phyloP scores from a whole-genome alignment of 257 asterid genomes.

The Nicotiana noctiflora region DNA sequence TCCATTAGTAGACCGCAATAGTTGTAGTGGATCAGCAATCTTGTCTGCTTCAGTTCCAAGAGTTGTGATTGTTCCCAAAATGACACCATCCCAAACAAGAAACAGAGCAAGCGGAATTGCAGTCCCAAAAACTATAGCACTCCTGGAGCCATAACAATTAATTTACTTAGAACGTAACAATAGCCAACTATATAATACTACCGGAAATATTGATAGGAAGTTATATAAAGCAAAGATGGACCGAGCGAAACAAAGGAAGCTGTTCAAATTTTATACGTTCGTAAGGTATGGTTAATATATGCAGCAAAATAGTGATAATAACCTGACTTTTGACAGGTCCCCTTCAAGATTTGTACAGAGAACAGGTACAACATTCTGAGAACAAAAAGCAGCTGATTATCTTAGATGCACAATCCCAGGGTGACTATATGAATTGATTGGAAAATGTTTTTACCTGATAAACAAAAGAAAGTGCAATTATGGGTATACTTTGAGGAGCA shows the following conservation, averaged over 20 bases:
- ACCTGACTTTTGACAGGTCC: constrained; percentile 81
- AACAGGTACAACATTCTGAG: constrained; percentile 95
- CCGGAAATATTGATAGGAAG: background rate
- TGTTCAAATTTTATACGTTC: background rate
- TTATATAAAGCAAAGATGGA: background rate
- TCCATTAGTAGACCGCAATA: constrained; percentile 56
- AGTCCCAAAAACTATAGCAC: constrained; percentile 73
- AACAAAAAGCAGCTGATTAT: background rate
- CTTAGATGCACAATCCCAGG: background rate
- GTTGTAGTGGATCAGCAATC: constrained; percentile 57
- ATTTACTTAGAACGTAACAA: background rate
- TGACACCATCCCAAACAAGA: constrained; percentile 87
- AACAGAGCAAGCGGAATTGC: constrained; percentile 79
- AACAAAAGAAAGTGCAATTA: constrained; percentile 90
- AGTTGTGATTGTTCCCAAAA: constrained; percentile 64
- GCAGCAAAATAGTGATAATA: constrained; percentile 21
- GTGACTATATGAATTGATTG: background rate
- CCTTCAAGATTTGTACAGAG: constrained; percentile 96
- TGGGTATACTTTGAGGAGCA: constrained; percentile 81
- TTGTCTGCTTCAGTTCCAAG: constrained; percentile 34
- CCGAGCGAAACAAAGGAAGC: background rate
- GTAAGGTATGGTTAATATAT: background rate
- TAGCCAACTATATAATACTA: background rate
- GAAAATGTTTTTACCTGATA: constrained; percentile 54
- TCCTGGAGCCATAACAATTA: constrained; percentile 43